Percentiles rank a stretch among this genome's conserved stretches.
phyloP scores from a whole-genome alignment of 345 rosid genomes.

The Tarenaya hassleriana region DNA sequence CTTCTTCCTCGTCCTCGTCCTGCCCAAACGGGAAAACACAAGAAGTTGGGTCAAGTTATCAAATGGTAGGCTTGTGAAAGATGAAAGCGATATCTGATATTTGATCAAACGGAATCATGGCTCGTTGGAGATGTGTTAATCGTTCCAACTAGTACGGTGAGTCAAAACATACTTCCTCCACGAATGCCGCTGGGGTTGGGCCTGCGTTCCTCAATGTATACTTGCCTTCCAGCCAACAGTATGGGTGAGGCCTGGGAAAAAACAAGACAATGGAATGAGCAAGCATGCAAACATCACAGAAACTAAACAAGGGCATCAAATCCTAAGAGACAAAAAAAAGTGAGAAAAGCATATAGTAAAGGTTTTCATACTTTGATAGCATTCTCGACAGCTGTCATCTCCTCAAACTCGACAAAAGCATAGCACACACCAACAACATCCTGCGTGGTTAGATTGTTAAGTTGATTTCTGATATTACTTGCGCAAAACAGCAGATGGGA shows the following conservation, averaged over 20 bases:
- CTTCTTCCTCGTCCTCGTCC: constrained; percentile 84
- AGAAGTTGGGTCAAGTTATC: background rate
- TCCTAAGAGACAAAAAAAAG: background rate
- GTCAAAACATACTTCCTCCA: constrained; percentile 93
- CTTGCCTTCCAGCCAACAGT: constrained; percentile 77
- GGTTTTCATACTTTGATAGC: constrained; percentile 68
- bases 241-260: constrained; percentile 78
- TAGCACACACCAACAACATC: constrained; percentile 90
- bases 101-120: background rate
- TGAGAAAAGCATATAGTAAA: background rate
- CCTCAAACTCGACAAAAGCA: constrained; percentile 97
- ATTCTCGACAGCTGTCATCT: constrained; percentile 70
- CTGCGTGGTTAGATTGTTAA: constrained; percentile 32
- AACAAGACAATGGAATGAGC: constrained; percentile 11
- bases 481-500: background rate
- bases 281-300: too few relatives aligned
- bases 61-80: background rate
- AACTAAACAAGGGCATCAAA: too few relatives aligned
- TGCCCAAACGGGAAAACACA: constrained; percentile 25
- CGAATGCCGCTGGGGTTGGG: constrained; percentile 70
- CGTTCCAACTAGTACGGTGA: too few relatives aligned
- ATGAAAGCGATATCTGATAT: background rate
- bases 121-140: constrained; percentile 8
- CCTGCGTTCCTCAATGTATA: constrained; percentile 91
- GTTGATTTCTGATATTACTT: background rate